These are phyloP conservation scores for Teratosphaeria pseudoeucalypti DNA, from an alignment of 2,329 filamentous ascomycete genomes.

Conservation along the genomic window DNA sequence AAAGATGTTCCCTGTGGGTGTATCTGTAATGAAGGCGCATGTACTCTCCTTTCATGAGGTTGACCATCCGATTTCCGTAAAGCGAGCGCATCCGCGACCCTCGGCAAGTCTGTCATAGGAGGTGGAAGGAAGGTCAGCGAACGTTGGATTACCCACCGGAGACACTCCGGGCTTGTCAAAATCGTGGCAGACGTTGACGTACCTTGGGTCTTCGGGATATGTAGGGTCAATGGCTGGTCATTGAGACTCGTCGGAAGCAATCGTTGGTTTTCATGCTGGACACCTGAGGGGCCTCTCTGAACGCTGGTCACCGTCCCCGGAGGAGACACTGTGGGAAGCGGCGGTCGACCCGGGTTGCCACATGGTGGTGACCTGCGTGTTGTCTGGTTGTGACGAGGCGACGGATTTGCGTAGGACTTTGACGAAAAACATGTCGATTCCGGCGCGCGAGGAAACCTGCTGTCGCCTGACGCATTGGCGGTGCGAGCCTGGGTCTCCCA, in stretches of 20 bases:
- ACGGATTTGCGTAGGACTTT: conserved; percentile 5
- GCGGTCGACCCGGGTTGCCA: conserved; percentile 10
- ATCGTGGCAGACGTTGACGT: background rate
- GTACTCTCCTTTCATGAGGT: background rate
- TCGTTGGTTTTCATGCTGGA: conserved; percentile 10
- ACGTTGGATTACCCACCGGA: background rate
- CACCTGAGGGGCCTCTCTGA: conserved; percentile 10
- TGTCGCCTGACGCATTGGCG: conserved; percentile 1
- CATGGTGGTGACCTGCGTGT: conserved; percentile 9
- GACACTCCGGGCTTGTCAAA: background rate
- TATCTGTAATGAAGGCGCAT: background rate
- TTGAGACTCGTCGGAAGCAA: conserved; percentile 2
- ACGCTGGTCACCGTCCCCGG: conserved; percentile 5
- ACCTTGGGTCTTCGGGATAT: conserved; percentile 13
- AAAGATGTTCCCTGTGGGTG: conserved; percentile 10
- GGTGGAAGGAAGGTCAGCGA: background rate
- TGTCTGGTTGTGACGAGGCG: conserved; percentile 4
- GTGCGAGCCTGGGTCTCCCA: background rate
- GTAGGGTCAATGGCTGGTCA: conserved; percentile 11
- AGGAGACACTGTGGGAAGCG: conserved; percentile 9
- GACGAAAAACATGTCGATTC: background rate
- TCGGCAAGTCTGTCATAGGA: conserved; percentile 5
- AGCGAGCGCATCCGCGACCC: background rate
- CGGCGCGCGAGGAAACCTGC: background rate
- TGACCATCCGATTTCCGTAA: background rate